Percentiles rank a stretch among this genome's conserved stretches.
phyloP scores from a whole-genome alignment of 228 moss, liverwort and hornwort genomes.

The Sphagnum magellanicum region DNA sequence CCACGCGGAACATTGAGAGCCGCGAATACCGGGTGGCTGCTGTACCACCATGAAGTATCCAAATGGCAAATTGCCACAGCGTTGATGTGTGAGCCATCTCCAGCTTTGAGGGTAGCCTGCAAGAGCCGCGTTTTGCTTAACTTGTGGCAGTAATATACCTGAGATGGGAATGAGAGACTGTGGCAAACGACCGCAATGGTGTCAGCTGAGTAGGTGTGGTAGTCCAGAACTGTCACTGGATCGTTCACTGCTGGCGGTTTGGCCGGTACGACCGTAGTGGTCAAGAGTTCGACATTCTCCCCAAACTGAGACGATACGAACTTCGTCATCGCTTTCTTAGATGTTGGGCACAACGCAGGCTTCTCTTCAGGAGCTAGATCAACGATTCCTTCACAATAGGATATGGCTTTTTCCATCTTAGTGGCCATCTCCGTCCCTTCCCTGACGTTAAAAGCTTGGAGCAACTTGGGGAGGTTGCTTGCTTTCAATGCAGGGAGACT shows the following conservation, averaged over 20 bases:
- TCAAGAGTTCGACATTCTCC: not conserved
- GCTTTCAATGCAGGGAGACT: not conserved
- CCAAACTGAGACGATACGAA: not conserved
- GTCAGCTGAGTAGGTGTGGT: not conserved
- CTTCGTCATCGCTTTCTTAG: not conserved
- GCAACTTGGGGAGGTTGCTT: too few species aligned
- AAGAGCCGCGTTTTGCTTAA: not conserved
- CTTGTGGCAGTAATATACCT: constrained; percentile 2
- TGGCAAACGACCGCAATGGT: not conserved
- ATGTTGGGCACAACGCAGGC: not conserved
- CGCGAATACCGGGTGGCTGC: too few species aligned
- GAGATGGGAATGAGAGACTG: not conserved
- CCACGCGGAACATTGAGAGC: too few species aligned
- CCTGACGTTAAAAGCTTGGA: not conserved
- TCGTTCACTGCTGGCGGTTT: not conserved
- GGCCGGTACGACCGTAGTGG: not conserved
- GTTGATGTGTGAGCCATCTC: too few species aligned
- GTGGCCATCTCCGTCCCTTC: not conserved
- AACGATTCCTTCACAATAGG: not conserved
- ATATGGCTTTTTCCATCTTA: not conserved
- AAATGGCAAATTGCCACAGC: too few species aligned
- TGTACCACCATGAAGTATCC: too few species aligned
- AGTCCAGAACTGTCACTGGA: not conserved
- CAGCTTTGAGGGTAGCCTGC: too few species aligned
- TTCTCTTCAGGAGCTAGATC: too few species aligned